Base-by-base conservation (phyloP, 2,329 filamentous ascomycete species). In the Rhynchosporium agropyri region DNA sequence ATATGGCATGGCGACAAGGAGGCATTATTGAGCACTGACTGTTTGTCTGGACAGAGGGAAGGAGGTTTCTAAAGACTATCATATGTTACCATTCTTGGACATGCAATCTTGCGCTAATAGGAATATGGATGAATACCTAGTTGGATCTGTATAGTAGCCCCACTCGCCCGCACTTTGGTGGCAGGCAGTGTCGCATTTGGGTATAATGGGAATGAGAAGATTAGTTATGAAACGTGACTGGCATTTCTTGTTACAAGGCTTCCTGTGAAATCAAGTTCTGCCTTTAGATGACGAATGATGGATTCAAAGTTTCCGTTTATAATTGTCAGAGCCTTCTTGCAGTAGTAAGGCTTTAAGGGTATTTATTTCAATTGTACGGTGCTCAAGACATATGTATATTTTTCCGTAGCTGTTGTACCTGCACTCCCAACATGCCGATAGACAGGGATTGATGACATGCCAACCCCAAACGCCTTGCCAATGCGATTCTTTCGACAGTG, bases 391-490 rank as follows among this genome's bases (percentile, higher is more conserved):
- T 26, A 7, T 26, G n/a, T 43, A 29, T 26, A 10, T 15, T 51
- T 6, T n/a, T 56, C 7, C 20, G n/a, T 53, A 7, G 3, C 31
- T 29, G 26, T 38, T 56, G 26, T 43, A 20, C 3, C 53, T 56
- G 28, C 20, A 29, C 20, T 43, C 38, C 38, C 26, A 43, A 20
- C 53, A 56, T 20, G 20, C 33, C 20, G 33, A 5, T 9, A 33
- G 38, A 48, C 26, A 46, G 20, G 9, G 26, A 55, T 36, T 26
- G n/a, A 46, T 36, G 42, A 36, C 55, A 53, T 48, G 6, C 28
- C 42, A 58, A 38, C 28, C 55, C 42, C 55, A 33, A 65, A 67
- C 63, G 65, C 65, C 65, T 43, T 48, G 56, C 59, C 53, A 50
- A 58, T 58, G 54, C 55, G 15, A n/a, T 46, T 20, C 50, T 28